Evolutionary conservation across 257 asterid species (phyloP), one percentile per base, ranked within the genome.

Genomic region (Solanum corneliomulleri): DNA sequence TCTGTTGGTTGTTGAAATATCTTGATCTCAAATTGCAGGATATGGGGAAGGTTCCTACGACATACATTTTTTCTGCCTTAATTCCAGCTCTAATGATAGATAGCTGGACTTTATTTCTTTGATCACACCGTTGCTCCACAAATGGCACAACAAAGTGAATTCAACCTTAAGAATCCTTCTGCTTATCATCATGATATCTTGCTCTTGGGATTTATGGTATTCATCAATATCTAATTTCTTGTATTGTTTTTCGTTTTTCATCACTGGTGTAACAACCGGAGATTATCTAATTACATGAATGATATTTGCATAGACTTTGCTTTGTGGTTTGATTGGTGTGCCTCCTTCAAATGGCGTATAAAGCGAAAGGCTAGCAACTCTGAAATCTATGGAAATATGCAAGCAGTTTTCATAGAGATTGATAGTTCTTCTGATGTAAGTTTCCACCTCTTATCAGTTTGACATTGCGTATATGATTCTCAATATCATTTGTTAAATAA

Each of bases 321-420:
- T 75, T 39, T 75, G 82, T 23, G 58, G 82, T 41, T 39, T 75
- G 2, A 75, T 41, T 75, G 82, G 82, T 0, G 21, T 41, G 20
- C 56, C 82, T 39, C 82, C 82, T 75, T 75, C 82, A 91, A 91
- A 69, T 92, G 91, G 87, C 87, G 93, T n/a, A 92, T 93, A 16
- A 92, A 88, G 87, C 87, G 72, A 21, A 90, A 91, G 52, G 94
- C 91, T 7, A 91, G 88, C 86, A 89, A 88, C 8, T 92, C 91
- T 2, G 95, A 92, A 87, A 93, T 93, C 29, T 93, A 93, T 83
- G 93, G 93, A 82, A 90, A 91, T 33, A 91, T 93, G 94, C 94
- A 93, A 82, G 89, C 92, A 29, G 92, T 91, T 18, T 92, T 92
- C 88, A 35, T 92, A 16, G 93, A 92, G 77, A 87, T 93, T 37